Evolutionary conservation across 2,329 filamentous ascomycete species (phyloP).

Genomic region (Rhynchosporium secalis): DNA sequence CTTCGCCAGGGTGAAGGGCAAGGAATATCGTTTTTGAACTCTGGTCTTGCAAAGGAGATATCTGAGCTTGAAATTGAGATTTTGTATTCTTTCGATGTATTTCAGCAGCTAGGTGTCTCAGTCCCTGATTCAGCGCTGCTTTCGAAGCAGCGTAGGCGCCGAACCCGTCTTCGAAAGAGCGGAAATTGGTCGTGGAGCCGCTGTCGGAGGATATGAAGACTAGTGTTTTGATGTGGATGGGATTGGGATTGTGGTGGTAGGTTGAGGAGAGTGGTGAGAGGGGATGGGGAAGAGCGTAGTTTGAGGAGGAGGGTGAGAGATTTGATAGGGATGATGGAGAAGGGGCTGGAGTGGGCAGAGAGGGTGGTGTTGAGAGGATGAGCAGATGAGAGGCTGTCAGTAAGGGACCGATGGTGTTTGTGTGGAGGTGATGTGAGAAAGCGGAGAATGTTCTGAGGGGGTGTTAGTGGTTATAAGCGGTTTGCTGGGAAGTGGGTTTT

Average conservation of each 20-base stretch:
- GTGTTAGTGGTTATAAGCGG: neutral
- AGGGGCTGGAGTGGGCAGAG: neutral
- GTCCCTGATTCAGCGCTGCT: constrained; percentile 56
- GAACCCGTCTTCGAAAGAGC: constrained; percentile 57
- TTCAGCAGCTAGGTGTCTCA: constrained; percentile 57
- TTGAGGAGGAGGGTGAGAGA: neutral
- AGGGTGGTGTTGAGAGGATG: constrained; percentile 30
- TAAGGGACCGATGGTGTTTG: constrained; percentile 60
- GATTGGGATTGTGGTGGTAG: neutral
- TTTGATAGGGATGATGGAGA: neutral
- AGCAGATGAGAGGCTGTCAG: constrained; percentile 55
- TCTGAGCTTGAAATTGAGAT: constrained; percentile 30
- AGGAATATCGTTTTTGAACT: constrained; percentile 43
- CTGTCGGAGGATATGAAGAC: constrained; percentile 59
- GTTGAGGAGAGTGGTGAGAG: constrained; percentile 8
- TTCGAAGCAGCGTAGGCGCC: constrained; percentile 59
- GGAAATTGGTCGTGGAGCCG: constrained; percentile 52
- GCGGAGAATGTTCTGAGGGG: constrained; percentile 50
- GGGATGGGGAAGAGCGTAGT: neutral
- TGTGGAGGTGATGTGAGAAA: constrained; percentile 56
- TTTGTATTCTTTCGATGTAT: constrained; percentile 44
- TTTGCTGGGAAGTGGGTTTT: neutral
- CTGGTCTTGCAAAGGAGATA: neutral
- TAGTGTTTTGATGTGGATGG: constrained; percentile 42
- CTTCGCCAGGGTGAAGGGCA: constrained; percentile 59